Evolutionary conservation across 148 eudicot genomes (phyloP).

Genomic region (Heliamphora exappendiculata): DNA sequence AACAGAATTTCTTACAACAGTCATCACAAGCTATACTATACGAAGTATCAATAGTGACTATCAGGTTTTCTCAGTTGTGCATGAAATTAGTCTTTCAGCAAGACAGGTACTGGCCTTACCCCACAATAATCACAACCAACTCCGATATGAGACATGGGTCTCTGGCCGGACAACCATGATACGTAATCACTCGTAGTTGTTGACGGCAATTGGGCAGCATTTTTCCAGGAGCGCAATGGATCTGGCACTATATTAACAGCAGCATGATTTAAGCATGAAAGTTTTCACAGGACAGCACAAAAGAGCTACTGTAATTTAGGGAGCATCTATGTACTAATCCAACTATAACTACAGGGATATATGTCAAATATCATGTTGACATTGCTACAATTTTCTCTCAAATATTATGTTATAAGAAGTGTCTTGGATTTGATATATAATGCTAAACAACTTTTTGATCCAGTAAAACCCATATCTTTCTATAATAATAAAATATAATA

Average conservation of each 20-base stretch:
- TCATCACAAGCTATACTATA: too few relatives aligned
- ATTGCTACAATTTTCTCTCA: background rate
- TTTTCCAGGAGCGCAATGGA: constrained; percentile 15
- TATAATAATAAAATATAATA: too few relatives aligned
- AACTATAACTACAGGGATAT: background rate
- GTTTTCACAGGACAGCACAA: background rate
- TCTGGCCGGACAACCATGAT: constrained; percentile 34
- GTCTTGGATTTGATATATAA: background rate
- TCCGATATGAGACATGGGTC: constrained; percentile 33
- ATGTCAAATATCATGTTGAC: background rate
- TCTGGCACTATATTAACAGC: constrained; percentile 15
- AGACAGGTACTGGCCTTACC: constrained; percentile 24
- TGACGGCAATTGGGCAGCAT: constrained; percentile 3
- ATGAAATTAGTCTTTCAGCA: background rate
- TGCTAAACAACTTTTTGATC: background rate
- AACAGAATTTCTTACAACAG: background rate
- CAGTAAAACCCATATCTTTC: too few relatives aligned
- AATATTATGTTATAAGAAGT: background rate
- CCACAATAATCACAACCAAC: constrained; percentile 74
- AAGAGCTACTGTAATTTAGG: background rate
- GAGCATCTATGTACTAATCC: background rate
- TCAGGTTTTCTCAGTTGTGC: background rate
- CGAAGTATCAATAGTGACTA: background rate
- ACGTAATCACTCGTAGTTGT: background rate
- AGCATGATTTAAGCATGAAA: background rate